Conservation (phyloP, 768 basidiomycete species). For the Agrocybe pediades region DNA sequence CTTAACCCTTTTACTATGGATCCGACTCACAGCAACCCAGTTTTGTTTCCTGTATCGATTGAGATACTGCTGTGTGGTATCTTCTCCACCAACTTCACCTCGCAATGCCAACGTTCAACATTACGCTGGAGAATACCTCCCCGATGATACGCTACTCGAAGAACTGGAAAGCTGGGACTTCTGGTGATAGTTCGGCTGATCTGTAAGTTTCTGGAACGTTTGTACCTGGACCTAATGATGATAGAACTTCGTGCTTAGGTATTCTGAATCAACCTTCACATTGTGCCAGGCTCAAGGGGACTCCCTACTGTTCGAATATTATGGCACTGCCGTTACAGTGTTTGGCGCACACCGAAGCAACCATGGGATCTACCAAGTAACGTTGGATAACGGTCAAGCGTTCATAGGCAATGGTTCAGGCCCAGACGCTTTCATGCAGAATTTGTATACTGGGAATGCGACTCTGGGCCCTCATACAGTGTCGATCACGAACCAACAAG, state of each 20-base stretch:
- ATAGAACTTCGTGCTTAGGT: conserved; percentile 22
- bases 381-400: conserved; percentile 9
- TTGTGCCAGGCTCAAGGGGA: conserved; percentile 27
- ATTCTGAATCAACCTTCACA: conserved; percentile 37
- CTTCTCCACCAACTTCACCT: no score
- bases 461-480: conserved; percentile 15
- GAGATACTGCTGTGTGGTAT: no score
- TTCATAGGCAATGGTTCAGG: conserved; percentile 3
- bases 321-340: conserved; percentile 28
- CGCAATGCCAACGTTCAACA: background rate
- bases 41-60: no score
- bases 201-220: background rate
- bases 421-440: conserved; percentile 11
- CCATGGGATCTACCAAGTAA: conserved; percentile 18
- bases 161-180: conserved; percentile 19
- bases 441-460: conserved; percentile 10
- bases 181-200: conserved; percentile 5
- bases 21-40: no score
- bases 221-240: background rate
- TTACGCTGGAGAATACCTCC: background rate
- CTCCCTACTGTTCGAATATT: conserved; percentile 30
- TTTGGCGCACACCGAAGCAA: conserved; percentile 20
- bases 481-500: conserved; percentile 13
- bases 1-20: no score
- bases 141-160: background rate